Conservation (phyloP, 257 asterid species). For the Jacaranda copaia region DNA sequence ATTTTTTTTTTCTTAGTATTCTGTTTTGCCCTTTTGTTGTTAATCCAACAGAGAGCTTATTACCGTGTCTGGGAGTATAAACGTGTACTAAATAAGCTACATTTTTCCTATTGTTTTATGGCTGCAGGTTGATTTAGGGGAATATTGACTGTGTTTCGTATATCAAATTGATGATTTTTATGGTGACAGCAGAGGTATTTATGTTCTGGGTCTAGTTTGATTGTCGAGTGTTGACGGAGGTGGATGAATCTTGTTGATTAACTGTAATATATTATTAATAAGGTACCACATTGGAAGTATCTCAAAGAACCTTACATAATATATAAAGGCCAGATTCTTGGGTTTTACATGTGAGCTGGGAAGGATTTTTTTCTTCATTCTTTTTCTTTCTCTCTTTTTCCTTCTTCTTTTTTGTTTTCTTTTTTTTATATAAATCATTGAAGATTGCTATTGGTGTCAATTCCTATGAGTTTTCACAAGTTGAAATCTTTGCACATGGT, state of each 20-base stretch:
- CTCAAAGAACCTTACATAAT: not conserved
- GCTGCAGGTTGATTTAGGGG: conserved; percentile 33
- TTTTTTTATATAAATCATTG: not conserved
- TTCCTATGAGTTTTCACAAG: not conserved
- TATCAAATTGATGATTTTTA: not conserved
- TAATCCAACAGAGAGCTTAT: not conserved
- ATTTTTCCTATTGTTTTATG: not conserved
- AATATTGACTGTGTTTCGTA: not conserved
- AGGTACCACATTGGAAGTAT: conserved; percentile 5
- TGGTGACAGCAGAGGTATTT: conserved; percentile 18
- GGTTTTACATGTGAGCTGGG: conserved; percentile 28
- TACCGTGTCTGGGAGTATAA: not conserved
- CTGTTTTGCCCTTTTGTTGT: conserved; percentile 11
- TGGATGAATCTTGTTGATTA: conserved; percentile 25
- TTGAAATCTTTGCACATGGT: conserved; percentile 2
- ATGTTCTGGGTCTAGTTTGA: conserved; percentile 31
- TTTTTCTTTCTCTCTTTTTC: not conserved
- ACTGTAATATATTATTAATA: not conserved
- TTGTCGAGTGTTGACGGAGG: conserved; percentile 36
- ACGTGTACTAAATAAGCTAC: not conserved
- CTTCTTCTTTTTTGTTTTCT: not conserved
- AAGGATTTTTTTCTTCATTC: not conserved
- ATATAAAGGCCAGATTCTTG: conserved; percentile 6
- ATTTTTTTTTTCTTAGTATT: not conserved
- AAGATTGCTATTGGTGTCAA: conserved; percentile 19